Evolutionary conservation across 306 rosid species (phyloP).

Genomic region (Rosa persica): DNA sequence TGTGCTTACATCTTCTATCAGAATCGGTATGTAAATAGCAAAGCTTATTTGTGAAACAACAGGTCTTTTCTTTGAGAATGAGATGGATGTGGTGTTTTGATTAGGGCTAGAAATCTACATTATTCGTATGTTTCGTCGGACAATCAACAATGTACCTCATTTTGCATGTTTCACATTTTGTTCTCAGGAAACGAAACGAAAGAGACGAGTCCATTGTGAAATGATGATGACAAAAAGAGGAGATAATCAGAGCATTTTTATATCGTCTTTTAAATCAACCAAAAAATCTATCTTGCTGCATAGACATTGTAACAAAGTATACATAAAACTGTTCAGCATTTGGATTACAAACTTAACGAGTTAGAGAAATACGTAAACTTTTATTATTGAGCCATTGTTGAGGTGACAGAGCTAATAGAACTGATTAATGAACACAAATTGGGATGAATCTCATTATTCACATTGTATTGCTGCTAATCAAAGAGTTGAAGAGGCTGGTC

Average conservation of each 20-base stretch:
- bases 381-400: not conserved
- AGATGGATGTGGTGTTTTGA: not conserved
- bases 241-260: not conserved
- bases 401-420: not conserved
- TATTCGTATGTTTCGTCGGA: not conserved
- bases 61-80: not conserved
- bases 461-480: slow-evolving; percentile 2
- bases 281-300: not conserved
- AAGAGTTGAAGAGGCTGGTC: slow-evolving; percentile 9
- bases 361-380: not conserved
- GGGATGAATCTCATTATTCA: not conserved
- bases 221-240: not conserved
- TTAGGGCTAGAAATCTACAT: not conserved
- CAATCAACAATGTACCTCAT: not conserved
- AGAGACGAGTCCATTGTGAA: not conserved
- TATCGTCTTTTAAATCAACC: not conserved
- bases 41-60: not conserved
- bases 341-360: not conserved
- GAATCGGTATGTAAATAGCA: not conserved
- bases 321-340: not conserved
- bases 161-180: not conserved
- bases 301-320: not conserved
- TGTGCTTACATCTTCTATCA: not conserved
- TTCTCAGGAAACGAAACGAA: not conserved
- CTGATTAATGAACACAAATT: not conserved